phyloP scores from a whole-genome alignment of 164 flowering plant genomes.

The Tetrastigma voinierianum region DNA sequence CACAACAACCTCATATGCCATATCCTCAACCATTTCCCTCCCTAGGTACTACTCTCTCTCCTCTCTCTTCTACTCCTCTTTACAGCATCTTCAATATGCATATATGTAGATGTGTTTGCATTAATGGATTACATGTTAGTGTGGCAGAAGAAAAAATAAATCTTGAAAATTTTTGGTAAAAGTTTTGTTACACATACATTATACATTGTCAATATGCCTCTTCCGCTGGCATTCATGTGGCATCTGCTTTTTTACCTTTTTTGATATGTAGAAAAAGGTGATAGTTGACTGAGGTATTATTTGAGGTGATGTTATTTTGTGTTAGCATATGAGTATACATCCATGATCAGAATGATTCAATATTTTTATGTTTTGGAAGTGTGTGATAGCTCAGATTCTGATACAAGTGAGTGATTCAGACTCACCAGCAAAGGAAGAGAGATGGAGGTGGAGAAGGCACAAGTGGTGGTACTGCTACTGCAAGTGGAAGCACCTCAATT shows the following conservation, averaged over 20 bases:
- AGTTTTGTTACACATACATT: too few species aligned
- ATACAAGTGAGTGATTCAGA: constrained; percentile 60
- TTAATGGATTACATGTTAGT: too few species aligned
- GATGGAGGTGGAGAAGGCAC: constrained; percentile 24
- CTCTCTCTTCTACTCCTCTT: neutral
- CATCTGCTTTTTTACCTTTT: too few species aligned
- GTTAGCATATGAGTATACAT: neutral
- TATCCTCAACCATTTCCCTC: constrained; percentile 34
- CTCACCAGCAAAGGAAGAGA: constrained; percentile 65
- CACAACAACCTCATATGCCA: constrained; percentile 6
- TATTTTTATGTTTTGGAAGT: constrained; percentile 24
- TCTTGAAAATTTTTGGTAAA: too few species aligned
- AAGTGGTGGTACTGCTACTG: constrained; percentile 8
- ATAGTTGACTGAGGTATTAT: neutral
- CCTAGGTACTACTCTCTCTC: constrained; percentile 39
- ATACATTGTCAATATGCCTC: neutral
- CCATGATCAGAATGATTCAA: constrained; percentile 3
- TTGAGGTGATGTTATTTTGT: neutral
- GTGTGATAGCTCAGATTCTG: constrained; percentile 59
- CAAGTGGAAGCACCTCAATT: constrained; percentile 12
- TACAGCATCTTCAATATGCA: too few species aligned
- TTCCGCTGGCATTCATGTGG: neutral
- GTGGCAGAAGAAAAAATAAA: too few species aligned
- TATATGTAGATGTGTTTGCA: too few species aligned
- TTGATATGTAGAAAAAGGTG: neutral